Conservation (phyloP, 2,329 filamentous ascomycete genomes). For the Botryotinia calthae region DNA sequence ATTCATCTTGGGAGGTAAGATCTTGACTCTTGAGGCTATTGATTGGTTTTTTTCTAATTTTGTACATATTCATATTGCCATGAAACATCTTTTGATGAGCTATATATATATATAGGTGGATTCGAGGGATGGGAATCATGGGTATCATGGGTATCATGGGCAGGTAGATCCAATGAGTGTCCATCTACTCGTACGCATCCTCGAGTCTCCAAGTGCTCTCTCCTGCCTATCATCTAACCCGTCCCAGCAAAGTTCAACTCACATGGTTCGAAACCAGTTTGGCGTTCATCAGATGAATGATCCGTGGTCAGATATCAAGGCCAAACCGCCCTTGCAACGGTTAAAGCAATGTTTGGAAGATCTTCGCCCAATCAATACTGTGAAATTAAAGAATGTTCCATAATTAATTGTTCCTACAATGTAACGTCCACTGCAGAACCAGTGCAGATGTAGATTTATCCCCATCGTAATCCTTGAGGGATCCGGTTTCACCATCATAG, state of each 20-base stretch:
- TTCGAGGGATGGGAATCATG: background rate
- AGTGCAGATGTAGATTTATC: background rate
- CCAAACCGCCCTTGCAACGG: constrained; percentile 7
- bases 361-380: constrained; percentile 6
- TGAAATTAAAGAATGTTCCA: background rate
- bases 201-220: background rate
- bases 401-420: background rate
- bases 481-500: constrained; percentile 14
- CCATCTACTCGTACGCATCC: background rate
- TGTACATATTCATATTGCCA: background rate
- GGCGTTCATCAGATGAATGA: constrained; percentile 3
- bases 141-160: background rate
- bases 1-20: background rate
- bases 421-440: too few relatives aligned
- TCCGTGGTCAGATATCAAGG: background rate
- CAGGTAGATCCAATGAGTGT: background rate
- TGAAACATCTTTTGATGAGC: background rate
- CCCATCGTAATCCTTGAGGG: constrained; percentile 2
- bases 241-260: background rate
- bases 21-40: background rate
- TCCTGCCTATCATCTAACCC: background rate
- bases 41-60: background rate
- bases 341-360: background rate
- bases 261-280: background rate
- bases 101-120: background rate